Base-by-base conservation (phyloP, 2,329 filamentous ascomycete genomes). In the Furcasterigmium furcatum region DNA sequence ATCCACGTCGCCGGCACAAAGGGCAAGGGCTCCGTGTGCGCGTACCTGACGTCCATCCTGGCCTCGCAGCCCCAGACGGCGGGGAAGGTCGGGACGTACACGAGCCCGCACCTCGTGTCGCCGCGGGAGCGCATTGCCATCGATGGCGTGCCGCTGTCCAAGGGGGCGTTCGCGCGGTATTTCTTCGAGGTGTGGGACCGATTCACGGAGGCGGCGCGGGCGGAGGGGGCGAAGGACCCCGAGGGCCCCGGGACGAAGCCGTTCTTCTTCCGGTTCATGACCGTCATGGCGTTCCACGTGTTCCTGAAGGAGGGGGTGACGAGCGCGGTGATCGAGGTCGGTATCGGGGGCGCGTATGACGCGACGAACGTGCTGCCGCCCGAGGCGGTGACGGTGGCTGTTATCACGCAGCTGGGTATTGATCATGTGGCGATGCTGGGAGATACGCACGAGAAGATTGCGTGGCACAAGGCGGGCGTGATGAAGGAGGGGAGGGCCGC, bases 1-100 rank as follows among this genome's bases (percentile, higher is more conserved):
- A 82, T 97, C 49, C 92, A 97, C 62, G 83, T 97, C 38, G 88
- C 92, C 1, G 92, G 92, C 12, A 96, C 91, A 5, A 97, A 96
- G 64, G 92, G 92, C 49, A 97, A 96, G 65, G 91, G 91, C 34
- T 94, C 88, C 3, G 91, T 90, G 1, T 89, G 87, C 53, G 87
- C 91, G 9, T 92, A 91, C 62, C 79, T 90, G 18, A 89, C 90
- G 13, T 84, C 84, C 3, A 88, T 95, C 51, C 73, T 96, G 38
- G 64, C 45, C 50, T 58, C 54, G 45, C 32, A 49, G 38, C 45
- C 42, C 55, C 44, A 61, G 41, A 41, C 53, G 49, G 50, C 65
- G 51, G 47, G 68, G 51, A 49, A 64, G 63, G 64, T 94, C 21
- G 91, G 91, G 32, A 82, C 91, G 2, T 95, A 90, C 63, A 95